These are phyloP conservation scores for Rosa chinensis DNA, from an alignment of 306 rosid species.

Conservation along the genomic window DNA sequence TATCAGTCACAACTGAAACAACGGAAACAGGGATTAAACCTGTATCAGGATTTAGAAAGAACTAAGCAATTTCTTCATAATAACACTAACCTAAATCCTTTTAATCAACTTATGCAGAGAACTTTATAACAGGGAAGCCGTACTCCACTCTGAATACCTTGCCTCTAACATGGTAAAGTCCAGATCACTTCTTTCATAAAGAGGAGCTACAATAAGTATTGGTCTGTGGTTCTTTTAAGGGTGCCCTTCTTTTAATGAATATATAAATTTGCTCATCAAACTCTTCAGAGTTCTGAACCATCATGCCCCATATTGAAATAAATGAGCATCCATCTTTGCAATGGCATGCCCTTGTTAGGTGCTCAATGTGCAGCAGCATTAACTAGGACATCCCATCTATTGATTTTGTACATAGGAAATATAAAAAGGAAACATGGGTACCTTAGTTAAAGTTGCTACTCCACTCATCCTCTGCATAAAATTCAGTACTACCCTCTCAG, in stretches of 20 bases:
- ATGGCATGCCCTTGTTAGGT: not conserved
- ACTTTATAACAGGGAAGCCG: not conserved
- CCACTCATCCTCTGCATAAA: slow-evolving; percentile 99
- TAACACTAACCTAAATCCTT: not conserved
- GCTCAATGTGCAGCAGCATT: not conserved
- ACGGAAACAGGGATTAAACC: not conserved
- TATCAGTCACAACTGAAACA: not conserved
- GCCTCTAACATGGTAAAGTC: not conserved
- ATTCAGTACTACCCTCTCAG: slow-evolving; percentile 86
- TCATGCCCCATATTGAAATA: not conserved
- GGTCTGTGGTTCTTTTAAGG: not conserved
- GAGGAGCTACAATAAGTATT: not conserved
- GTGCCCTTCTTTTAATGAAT: not conserved
- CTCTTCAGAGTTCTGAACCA: not conserved
- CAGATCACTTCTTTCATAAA: not conserved
- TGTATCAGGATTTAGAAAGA: too few species aligned
- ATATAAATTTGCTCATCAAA: not conserved
- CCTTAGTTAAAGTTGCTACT: slow-evolving; percentile 92
- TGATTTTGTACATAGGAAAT: not conserved
- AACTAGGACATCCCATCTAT: not conserved
- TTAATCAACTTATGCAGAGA: not conserved
- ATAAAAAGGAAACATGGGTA: slow-evolving; percentile 27
- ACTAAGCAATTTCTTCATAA: not conserved
- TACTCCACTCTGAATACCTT: not conserved
- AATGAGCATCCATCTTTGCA: slow-evolving; percentile 4